Evolutionary conservation across 2,329 filamentous ascomycete genomes (phyloP), one percentile per base, ranked within the genome.

Genomic region (Aspergillus transmontanensis): DNA sequence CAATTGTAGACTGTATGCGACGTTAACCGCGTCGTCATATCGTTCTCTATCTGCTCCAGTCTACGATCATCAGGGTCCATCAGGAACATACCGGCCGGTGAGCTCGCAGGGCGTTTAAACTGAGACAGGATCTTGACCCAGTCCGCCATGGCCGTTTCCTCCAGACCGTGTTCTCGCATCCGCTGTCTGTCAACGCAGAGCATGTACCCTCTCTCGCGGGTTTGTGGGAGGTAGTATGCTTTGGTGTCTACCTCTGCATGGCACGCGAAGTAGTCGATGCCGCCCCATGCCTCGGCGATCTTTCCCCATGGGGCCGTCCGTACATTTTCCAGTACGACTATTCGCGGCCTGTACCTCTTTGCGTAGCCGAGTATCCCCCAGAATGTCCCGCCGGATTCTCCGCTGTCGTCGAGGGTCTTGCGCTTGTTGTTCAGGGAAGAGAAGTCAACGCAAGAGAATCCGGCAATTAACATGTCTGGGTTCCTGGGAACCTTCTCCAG

Each of bases 281-380:
- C 71, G 1, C 77, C 63, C 72, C 84, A 87, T 9, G 77, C 68
- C 0, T 69, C 62, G n/a, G 78, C 75, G 41, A 87, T 83, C 4
- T 80, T 69, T 0, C 77, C 60, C 89, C 90, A 94, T 0, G 87
- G 85, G 0, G 87, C 87, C 10, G 70, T 75, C 1, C 71, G 73
- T 1, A 94, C 89, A 70, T 95, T 94, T 74, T 94, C 92, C 3
- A 93, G 75, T 14, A 94, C 82, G 10, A 93, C 81, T 12, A 93
- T 79, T 2, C 82, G 83, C 0, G 91, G 91, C 0, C 83, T 80
- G 59, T 85, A 84, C 1, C 76, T 78, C 23, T 80, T 75, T 0
- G 83, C 82, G 67, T 91, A 92, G 0, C 76, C 71, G 6, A 88
- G 70, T n/a, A 91, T 83, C 0, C 85, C 86, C 45, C 81, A 79